These are phyloP conservation scores for Castanopsis chinensis DNA, from an alignment of 306 rosid genomes.

Conservation along the genomic window DNA sequence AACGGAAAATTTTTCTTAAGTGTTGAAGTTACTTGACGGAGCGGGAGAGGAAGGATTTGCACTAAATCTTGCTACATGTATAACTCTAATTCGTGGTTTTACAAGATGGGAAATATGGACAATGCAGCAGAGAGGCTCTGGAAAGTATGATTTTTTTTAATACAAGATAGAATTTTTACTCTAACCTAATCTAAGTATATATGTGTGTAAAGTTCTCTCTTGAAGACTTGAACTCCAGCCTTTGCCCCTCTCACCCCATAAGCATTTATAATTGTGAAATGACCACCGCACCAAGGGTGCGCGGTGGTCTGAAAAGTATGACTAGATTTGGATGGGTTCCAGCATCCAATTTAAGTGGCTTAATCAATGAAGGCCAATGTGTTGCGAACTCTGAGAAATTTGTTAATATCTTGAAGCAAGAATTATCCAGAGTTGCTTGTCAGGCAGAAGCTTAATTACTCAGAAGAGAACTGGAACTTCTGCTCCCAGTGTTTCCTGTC, in stretches of 20 bases:
- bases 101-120: slow-evolving; percentile 21
- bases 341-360: slow-evolving; percentile 22
- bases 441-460: not conserved
- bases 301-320: no score
- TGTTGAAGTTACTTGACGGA: slow-evolving; percentile 31
- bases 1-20: slow-evolving; percentile 3
- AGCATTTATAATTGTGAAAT: no score
- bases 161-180: no score
- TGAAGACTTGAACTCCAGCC: rapidly evolving
- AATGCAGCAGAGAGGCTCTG: slow-evolving; percentile 35
- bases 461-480: not conserved
- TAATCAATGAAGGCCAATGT: slow-evolving; percentile 12
- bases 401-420: not conserved
- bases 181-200: rapidly evolving
- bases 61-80: slow-evolving; percentile 27
- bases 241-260: rapidly evolving
- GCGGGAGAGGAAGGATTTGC: slow-evolving; percentile 26
- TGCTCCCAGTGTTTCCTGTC: not conserved
- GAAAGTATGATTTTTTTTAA: slow-evolving; percentile 11
- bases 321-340: slow-evolving; percentile 42
- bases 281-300: rapidly evolving
- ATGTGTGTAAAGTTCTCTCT: rapidly evolving
- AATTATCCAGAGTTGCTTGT: not conserved
- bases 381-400: slow-evolving; percentile 14
- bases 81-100: slow-evolving; percentile 27